Percentiles rank a stretch among this genome's conserved stretches.
Evolutionary conservation across 805 yeast species (phyloP).

Genomic region (Jamesozyma jinghongensis): DNA sequence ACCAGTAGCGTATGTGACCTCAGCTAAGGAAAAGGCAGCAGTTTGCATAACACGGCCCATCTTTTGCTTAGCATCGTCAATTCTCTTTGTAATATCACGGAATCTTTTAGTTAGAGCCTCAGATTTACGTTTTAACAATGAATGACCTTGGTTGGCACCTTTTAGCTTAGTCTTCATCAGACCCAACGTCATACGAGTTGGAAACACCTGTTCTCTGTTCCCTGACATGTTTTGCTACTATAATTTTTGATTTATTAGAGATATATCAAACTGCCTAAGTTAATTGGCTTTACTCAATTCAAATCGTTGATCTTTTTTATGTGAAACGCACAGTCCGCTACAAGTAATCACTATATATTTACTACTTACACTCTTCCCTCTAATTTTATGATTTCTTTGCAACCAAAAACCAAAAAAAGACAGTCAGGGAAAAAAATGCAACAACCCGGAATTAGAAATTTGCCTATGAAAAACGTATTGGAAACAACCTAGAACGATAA

Average conservation of each 20-base stretch:
- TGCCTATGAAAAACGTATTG: background rate
- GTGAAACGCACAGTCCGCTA: too few species aligned
- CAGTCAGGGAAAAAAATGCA: too few species aligned
- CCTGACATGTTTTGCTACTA: conserved; percentile 13
- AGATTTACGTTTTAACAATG: conserved; percentile 85
- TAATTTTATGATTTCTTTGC: too few species aligned
- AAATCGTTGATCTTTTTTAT: background rate
- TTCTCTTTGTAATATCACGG: conserved; percentile 88
- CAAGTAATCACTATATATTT: too few species aligned
- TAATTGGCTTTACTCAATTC: background rate
- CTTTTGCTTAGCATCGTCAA: conserved; percentile 90
- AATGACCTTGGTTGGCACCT: conserved; percentile 96
- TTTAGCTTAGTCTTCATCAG: conserved; percentile 90
- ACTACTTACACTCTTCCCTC: too few species aligned
- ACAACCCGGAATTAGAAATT: too few species aligned
- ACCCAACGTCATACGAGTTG: conserved; percentile 95
- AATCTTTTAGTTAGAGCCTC: conserved; percentile 95
- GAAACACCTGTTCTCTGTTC: conserved; percentile 86
- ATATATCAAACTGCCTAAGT: background rate
- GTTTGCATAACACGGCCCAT: conserved; percentile 99
- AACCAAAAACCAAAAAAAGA: too few species aligned
- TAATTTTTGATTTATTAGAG: background rate
- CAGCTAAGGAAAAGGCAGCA: conserved; percentile 95
- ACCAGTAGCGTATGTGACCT: conserved; percentile 95
- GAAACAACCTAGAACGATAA: background rate